phyloP scores from a whole-genome alignment of 2,329 filamentous ascomycete species.

The Trichoderma breve region DNA sequence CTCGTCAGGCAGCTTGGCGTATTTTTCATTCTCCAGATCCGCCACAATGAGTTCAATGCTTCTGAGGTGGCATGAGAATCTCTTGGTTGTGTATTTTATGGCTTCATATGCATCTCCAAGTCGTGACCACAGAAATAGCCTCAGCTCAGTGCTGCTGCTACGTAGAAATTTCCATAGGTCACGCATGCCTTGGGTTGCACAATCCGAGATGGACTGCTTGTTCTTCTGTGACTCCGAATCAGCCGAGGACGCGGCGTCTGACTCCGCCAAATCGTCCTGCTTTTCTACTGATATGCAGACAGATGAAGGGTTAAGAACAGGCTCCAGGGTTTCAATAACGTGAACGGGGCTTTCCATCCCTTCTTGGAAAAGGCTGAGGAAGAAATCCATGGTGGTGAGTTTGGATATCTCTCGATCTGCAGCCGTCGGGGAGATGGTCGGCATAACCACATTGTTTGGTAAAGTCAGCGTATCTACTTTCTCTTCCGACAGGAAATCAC shows the following conservation, averaged over 20 bases:
- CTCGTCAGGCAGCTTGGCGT: slow-evolving; percentile 55
- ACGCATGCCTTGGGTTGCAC: slow-evolving; percentile 57
- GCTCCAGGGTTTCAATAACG: slow-evolving; percentile 89
- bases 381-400: slow-evolving; percentile 94
- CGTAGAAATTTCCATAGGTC: slow-evolving; percentile 86
- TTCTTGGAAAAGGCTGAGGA: slow-evolving; percentile 82
- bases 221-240: background rate
- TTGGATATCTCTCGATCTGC: slow-evolving; percentile 89
- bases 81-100: slow-evolving; percentile 83
- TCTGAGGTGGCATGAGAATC: slow-evolving; percentile 81
- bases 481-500: slow-evolving; percentile 48
- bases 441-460: slow-evolving; percentile 84
- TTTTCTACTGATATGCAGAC: slow-evolving; percentile 40
- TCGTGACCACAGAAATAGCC: slow-evolving; percentile 84
- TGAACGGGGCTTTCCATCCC: slow-evolving; percentile 76
- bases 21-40: slow-evolving; percentile 61
- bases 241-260: slow-evolving; percentile 20
- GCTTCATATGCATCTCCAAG: slow-evolving; percentile 84
- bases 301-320: slow-evolving; percentile 74
- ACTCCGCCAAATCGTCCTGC: slow-evolving; percentile 19
- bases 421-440: slow-evolving; percentile 77
- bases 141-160: slow-evolving; percentile 75
- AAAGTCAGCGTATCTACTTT: slow-evolving; percentile 54
- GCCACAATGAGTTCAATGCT: slow-evolving; percentile 79
- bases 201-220: slow-evolving; percentile 48